phyloP scores from a whole-genome alignment of 441 rosid genomes.

The Erodium texanum region DNA sequence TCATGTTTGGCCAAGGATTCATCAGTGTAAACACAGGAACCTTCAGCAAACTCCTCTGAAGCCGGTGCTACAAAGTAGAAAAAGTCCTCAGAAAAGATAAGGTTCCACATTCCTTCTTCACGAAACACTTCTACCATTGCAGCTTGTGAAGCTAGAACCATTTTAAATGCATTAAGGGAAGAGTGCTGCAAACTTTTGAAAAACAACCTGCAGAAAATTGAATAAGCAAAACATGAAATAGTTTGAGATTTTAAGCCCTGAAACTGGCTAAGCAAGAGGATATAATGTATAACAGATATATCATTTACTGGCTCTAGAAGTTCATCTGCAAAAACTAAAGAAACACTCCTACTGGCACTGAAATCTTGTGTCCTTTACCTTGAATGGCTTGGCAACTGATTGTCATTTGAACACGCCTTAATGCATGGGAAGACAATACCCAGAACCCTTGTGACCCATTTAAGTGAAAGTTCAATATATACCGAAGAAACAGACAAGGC shows the following conservation, averaged over 20 bases:
- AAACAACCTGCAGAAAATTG: slow-evolving; percentile 39
- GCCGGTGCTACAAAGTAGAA: slow-evolving; percentile 44
- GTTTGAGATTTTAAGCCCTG: neutral
- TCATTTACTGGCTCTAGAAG: too few species aligned
- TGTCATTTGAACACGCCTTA: slow-evolving; percentile 58
- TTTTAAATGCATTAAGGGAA: slow-evolving; percentile 46
- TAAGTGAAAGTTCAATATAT: slow-evolving; percentile 62
- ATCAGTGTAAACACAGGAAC: slow-evolving; percentile 19
- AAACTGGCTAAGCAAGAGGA: slow-evolving; percentile 7
- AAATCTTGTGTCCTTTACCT: slow-evolving; percentile 31
- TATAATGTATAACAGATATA: too few species aligned
- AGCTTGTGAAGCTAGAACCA: slow-evolving; percentile 50
- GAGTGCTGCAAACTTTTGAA: slow-evolving; percentile 45
- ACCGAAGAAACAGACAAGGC: slow-evolving; percentile 37
- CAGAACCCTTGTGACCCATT: slow-evolving; percentile 66
- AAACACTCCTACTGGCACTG: neutral
- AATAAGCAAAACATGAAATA: neutral
- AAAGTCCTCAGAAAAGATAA: slow-evolving; percentile 67
- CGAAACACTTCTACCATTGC: slow-evolving; percentile 44
- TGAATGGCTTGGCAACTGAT: slow-evolving; percentile 48
- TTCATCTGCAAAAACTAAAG: too few species aligned
- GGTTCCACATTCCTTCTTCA: slow-evolving; percentile 71
- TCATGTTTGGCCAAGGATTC: slow-evolving; percentile 26
- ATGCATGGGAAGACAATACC: slow-evolving; percentile 54
- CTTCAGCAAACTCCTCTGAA: slow-evolving; percentile 37